These are phyloP conservation scores for Allomyces macrogynus DNA, from an alignment of 192 early-diverging fungal species.

Conservation along the genomic window DNA sequence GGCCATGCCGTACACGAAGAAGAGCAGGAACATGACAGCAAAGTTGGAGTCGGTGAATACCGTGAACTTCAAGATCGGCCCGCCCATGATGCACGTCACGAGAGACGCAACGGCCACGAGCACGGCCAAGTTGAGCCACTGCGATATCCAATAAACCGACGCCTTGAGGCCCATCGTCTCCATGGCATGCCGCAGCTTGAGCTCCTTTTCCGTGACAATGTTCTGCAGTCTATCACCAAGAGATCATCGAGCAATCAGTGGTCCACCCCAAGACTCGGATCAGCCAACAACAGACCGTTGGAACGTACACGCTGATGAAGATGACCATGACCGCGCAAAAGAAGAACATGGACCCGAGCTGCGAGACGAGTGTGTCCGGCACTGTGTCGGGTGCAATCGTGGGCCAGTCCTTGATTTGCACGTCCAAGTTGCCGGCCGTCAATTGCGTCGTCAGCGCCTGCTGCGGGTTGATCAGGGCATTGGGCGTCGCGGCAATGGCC, in stretches of 20 bases:
- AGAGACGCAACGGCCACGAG: slow-evolving; percentile 34
- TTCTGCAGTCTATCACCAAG: slow-evolving; percentile 23
- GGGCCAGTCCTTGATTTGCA: slow-evolving; percentile 51
- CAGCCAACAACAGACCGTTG: slow-evolving; percentile 30
- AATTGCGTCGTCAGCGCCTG: slow-evolving; percentile 5
- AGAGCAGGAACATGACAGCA: slow-evolving; percentile 27
- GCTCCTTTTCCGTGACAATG: slow-evolving; percentile 54
- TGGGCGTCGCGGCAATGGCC: slow-evolving; percentile 3
- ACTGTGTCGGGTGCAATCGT: slow-evolving; percentile 25
- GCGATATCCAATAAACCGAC: slow-evolving; percentile 42
- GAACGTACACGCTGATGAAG: slow-evolving; percentile 16
- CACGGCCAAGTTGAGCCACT: slow-evolving; percentile 33
- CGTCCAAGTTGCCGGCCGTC: slow-evolving; percentile 12
- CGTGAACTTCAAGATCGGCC: slow-evolving; percentile 30
- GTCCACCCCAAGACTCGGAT: slow-evolving; percentile 6
- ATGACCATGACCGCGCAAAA: slow-evolving; percentile 35
- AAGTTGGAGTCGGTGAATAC: slow-evolving; percentile 45
- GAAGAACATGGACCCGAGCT: slow-evolving; percentile 30
- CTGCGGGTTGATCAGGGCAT: slow-evolving; percentile 3
- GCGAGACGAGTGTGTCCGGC: slow-evolving; percentile 36
- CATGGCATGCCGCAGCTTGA: slow-evolving; percentile 44
- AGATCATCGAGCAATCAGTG: slow-evolving; percentile 23
- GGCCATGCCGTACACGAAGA: slow-evolving; percentile 51
- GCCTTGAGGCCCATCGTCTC: slow-evolving; percentile 60
- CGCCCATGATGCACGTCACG: slow-evolving; percentile 33